phyloP scores from a whole-genome alignment of 306 rosid species.

The Ormosia semicastrata region DNA sequence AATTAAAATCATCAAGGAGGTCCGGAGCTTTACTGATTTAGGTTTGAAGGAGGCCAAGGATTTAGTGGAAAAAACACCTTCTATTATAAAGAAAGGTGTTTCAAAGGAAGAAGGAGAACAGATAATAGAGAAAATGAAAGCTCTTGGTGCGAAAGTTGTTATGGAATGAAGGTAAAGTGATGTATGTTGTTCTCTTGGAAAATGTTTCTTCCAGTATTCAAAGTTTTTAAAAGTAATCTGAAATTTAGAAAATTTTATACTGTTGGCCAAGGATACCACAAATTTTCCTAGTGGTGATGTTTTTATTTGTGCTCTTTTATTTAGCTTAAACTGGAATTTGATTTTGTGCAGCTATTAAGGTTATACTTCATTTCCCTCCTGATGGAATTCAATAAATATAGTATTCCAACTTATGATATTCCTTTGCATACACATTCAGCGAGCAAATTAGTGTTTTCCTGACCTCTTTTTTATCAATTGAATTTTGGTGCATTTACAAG shows the following conservation, averaged over 20 bases:
- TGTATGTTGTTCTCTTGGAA: not conserved
- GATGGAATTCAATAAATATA: constrained; percentile 18
- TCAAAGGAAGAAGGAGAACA: constrained; percentile 93
- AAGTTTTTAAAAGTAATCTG: constrained; percentile 1
- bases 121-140: constrained; percentile 78
- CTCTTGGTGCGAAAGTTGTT: constrained; percentile 85
- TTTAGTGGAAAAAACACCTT: constrained; percentile 77
- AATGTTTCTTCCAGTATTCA: constrained; percentile 25
- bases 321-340: constrained; percentile 4
- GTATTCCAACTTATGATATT: not conserved
- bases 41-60: constrained; percentile 92
- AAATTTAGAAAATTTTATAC: constrained; percentile 9
- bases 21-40: constrained; percentile 77
- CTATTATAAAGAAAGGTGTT: constrained; percentile 72
- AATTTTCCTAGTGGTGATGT: constrained; percentile 23
- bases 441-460: not conserved
- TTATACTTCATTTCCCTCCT: not conserved
- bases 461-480: not conserved
- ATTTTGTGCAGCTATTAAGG: not conserved
- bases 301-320: not conserved
- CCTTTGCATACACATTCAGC: not conserved
- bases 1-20: constrained; percentile 88
- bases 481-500: not conserved
- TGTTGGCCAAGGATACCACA: constrained; percentile 16
- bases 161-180: constrained; percentile 53